These are phyloP conservation scores for Ceratobasidium papillatum DNA, from an alignment of 1,284 basidiomycete genomes.

Conservation along the genomic window DNA sequence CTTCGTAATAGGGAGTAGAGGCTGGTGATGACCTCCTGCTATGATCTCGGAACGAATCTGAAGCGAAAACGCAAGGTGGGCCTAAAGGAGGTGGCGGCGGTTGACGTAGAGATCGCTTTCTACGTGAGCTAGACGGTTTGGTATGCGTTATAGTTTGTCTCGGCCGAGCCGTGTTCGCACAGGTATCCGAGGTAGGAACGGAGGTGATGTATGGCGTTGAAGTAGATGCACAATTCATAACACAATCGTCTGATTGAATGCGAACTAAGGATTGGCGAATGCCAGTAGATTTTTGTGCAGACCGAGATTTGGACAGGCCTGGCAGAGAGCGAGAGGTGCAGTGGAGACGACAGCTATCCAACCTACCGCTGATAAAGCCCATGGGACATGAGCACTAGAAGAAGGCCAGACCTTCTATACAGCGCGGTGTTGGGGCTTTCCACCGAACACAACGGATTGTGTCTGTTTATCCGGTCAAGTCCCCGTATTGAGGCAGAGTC, in stretches of 20 bases:
- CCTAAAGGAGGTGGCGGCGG: slow-evolving; percentile 11
- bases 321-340: neutral
- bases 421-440: neutral
- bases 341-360: neutral
- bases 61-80: slow-evolving; percentile 7
- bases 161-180: neutral
- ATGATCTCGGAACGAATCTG: neutral
- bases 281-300: neutral
- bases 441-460: neutral
- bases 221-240: slow-evolving; percentile 1
- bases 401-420: neutral
- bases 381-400: neutral
- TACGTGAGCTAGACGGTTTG: neutral
- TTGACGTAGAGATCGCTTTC: neutral
- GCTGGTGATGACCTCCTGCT: slow-evolving; percentile 5
- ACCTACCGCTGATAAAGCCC: neutral
- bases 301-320: neutral
- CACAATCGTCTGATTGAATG: neutral
- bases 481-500: neutral
- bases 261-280: neutral
- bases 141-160: neutral
- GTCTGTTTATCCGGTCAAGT: neutral
- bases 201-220: neutral
- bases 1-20: slow-evolving; percentile 12
- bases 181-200: neutral